Percentiles rank a stretch among this genome's conserved stretches.
These are phyloP conservation scores for Talinum fruticosum DNA, from an alignment of 148 eudicot species.

Conservation along the genomic window DNA sequence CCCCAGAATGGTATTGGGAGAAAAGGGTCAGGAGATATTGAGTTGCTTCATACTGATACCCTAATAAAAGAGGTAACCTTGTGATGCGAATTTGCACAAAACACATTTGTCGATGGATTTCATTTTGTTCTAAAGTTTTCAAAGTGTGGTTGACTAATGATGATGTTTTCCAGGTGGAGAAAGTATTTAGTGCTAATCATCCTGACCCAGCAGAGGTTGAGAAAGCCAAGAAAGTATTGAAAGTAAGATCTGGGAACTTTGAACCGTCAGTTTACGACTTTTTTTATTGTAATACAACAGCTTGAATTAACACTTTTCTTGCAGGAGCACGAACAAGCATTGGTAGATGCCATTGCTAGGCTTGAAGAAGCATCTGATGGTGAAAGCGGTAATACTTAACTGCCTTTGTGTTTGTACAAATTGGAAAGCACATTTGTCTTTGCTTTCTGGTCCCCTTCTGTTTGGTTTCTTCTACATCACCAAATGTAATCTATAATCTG, in stretches of 20 bases:
- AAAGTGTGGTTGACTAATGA: conserved; percentile 18
- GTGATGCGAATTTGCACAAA: not conserved
- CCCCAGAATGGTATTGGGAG: conserved; percentile 54
- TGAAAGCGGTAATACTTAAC: conserved; percentile 70
- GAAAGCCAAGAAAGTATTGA: conserved; percentile 72
- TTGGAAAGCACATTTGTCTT: conserved; percentile 8
- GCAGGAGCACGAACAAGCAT: conserved; percentile 84
- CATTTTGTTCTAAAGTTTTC: conserved; percentile 4
- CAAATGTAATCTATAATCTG: conserved; percentile 19
- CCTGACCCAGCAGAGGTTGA: conserved; percentile 63
- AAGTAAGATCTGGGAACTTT: conserved; percentile 37
- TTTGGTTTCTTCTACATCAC: conserved; percentile 12
- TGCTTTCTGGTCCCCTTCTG: not conserved
- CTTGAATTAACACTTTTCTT: conserved; percentile 13
- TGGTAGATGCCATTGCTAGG: conserved; percentile 72
- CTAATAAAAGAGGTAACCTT: conserved; percentile 60
- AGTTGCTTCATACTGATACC: conserved; percentile 60
- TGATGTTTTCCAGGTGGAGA: conserved; percentile 50
- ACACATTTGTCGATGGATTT: not conserved
- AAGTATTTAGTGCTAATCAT: conserved; percentile 53
- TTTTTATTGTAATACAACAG: not conserved
- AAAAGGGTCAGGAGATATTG: conserved; percentile 53
- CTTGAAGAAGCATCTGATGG: conserved; percentile 79
- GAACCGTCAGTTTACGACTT: not conserved
- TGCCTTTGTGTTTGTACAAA: conserved; percentile 31